Evolutionary conservation across 2,329 filamentous ascomycete genomes (phyloP).

Genomic region (Colletotrichum spinosum): DNA sequence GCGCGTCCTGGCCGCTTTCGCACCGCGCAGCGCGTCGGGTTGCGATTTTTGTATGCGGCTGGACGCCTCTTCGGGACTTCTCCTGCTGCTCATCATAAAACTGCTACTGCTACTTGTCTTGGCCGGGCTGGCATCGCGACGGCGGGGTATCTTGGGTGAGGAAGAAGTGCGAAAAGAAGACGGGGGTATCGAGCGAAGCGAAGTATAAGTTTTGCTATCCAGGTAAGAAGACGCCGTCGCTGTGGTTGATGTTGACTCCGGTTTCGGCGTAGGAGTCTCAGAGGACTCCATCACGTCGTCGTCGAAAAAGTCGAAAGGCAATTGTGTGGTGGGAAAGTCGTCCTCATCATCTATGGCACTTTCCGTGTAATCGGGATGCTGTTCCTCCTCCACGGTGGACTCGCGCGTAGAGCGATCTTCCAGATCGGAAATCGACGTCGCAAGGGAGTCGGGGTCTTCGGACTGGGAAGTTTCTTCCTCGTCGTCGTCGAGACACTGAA

Average conservation of each 20-base stretch:
- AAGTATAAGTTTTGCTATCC: constrained; percentile 48
- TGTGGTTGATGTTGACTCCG: constrained; percentile 42
- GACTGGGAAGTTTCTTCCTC: constrained; percentile 54
- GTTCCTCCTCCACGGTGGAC: constrained; percentile 45
- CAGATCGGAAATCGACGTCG: constrained; percentile 59
- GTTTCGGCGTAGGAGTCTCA: constrained; percentile 58
- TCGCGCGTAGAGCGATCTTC: constrained; percentile 50
- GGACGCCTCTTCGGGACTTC: constrained; percentile 58
- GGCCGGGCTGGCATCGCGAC: constrained; percentile 49
- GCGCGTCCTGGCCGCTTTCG: constrained; percentile 53
- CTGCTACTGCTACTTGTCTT: constrained; percentile 41
- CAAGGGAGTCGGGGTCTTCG: constrained; percentile 57
- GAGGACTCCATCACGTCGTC: constrained; percentile 49
- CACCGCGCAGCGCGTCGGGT: constrained; percentile 51
- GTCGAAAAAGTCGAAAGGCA: constrained; percentile 50
- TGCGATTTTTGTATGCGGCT: constrained; percentile 62
- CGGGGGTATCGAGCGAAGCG: constrained; percentile 49
- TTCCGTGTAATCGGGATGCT: constrained; percentile 42
- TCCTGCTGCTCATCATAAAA: constrained; percentile 56
- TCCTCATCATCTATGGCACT: constrained; percentile 45
- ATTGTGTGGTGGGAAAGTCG: constrained; percentile 53
- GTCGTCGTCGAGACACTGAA: constrained; percentile 47
- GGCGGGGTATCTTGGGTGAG: constrained; percentile 48
- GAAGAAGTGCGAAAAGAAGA: constrained; percentile 47
- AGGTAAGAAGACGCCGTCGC: constrained; percentile 47